Base-by-base conservation (phyloP, 139 green algal genomes). In the Chlamydomonas eustigma region DNA sequence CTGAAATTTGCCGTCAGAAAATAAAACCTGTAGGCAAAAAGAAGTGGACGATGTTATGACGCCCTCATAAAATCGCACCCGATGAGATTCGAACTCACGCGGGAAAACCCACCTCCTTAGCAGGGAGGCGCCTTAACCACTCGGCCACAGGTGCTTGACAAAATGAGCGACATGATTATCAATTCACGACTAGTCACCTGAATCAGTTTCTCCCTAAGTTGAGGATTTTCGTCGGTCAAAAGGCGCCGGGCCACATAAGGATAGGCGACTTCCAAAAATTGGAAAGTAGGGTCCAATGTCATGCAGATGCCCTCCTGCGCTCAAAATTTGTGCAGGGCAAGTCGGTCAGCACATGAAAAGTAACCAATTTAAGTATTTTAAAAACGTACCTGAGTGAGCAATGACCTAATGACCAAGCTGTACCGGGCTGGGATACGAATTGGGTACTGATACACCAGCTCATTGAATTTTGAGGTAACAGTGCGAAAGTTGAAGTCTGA, bases 341-440 rank as follows among this genome's bases (percentile, higher is more conserved):
- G n/a, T n/a, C n/a, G n/a, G n/a, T n/a, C n/a, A n/a, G n/a, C n/a
- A n/a, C n/a, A n/a, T n/a, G n/a, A n/a, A n/a, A n/a, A n/a, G n/a
- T n/a, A n/a, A n/a, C n/a, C n/a, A n/a, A n/a, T n/a, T n/a, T n/a
- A n/a, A n/a, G n/a, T n/a, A n/a, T n/a, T n/a, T n/a, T n/a, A n/a
- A n/a, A n/a, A n/a, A n/a, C n/a, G 4, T 74, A 90, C 86, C 88
- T 90, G 87, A 1, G 91, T 97, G 24, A 97, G 83, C 73, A 97
- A 79, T 5, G 85, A 92, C 51, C 93, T 85, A 84, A 99, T 99
- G 69, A 99, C 95, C 0, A 99, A 87, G 4, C 89, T 91, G 88
- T 97, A 99, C 35, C 96, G 90, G 86, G 98, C 96, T 4, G 96
- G 96, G 78, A 99, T 98, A 74, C 95, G 92, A 84, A 99, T 98